Base-by-base conservation (phyloP, 1,284 basidiomycete genomes). In the Macrocystidia cucumis region DNA sequence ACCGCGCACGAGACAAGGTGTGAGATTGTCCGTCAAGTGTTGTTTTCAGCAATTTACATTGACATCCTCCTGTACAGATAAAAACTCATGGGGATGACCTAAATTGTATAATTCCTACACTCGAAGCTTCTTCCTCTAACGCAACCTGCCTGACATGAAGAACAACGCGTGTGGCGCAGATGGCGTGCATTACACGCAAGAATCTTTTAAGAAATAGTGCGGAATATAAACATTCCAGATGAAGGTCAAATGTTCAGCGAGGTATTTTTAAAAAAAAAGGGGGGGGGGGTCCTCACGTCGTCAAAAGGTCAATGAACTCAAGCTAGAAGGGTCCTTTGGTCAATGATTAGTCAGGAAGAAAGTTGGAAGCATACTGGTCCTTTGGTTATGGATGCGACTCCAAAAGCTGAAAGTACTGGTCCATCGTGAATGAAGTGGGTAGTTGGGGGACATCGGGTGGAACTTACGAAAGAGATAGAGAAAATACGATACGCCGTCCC, bases 401-500 rank as follows among this genome's bases (percentile, higher is more conserved):
- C 48, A 1, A 39, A 34, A 3, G 34, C 28, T 3, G 44, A 49
- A 8, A 45, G 37, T 2, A 46, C 43, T 46, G 11, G 11, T 30
- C 14, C 3, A 14, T 24, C 21, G 32, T 13, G 7, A 30, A 13
- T 9, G 18, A 12, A 20, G 6, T 17, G 18, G 4, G 19, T 29
- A 9, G n/a, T 18, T 4, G 9, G 14, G 4, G 4, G n/a, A 22
- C 18, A 26, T 17, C 16, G n/a, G 2, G 12, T 12, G 4, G 13
- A 14, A 39, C 42, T 21, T 19, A 48, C 51, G 5, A 34, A 43
- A 45, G n/a, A 51, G 25, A 34, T 44, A 47, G 2, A 50, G 31
- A 23, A 47, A 54, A 29, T 50, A 51, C 11, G 41, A 43, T n/a
- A 50, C 45, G 1, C 51, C 48, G 35, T 51, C 50, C 9, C 38